Percentiles rank a stretch among this genome's conserved stretches.
phyloP scores from a whole-genome alignment of 1,284 basidiomycete species.

The Wolfiporia cocos region DNA sequence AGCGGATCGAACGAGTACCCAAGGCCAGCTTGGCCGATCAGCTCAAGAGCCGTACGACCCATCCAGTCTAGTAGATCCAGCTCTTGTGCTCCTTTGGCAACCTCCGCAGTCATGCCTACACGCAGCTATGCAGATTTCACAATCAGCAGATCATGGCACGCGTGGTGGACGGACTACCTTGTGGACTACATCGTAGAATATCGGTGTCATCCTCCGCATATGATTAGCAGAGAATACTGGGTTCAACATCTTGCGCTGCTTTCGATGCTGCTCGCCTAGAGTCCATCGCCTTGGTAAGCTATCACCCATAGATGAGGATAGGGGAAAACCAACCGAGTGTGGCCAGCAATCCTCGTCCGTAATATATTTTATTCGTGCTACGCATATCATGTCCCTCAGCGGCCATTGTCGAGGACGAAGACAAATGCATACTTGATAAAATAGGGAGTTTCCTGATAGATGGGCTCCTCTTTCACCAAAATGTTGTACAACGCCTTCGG shows the following conservation, averaged over 20 bases:
- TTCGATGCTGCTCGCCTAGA: conserved; percentile 9
- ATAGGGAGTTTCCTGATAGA: conserved; percentile 10
- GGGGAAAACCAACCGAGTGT: conserved; percentile 14
- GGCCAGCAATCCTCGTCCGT: conserved; percentile 10
- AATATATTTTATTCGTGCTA: conserved; percentile 9
- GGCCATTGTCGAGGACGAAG: conserved; percentile 8
- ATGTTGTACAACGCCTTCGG: conserved; percentile 9
- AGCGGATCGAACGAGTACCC: conserved; percentile 31
- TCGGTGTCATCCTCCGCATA: conserved; percentile 11
- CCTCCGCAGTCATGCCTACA: conserved; percentile 9
- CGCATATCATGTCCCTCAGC: not conserved
- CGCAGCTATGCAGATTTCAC: conserved; percentile 13
- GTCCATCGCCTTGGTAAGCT: not conserved
- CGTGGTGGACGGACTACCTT: conserved; percentile 2
- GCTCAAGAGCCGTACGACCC: conserved; percentile 20
- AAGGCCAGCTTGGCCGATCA: conserved; percentile 26
- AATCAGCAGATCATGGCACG: not conserved
- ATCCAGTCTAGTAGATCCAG: conserved; percentile 21
- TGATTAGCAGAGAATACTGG: too few relatives aligned
- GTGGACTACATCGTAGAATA: conserved; percentile 7
- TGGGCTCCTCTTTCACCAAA: conserved; percentile 10
- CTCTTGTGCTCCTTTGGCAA: conserved; percentile 6
- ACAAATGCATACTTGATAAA: conserved; percentile 9
- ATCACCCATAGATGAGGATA: conserved; percentile 9
- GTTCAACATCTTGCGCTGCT: conserved; percentile 14